Base-by-base conservation (phyloP, 805 yeast species). In the Candida mattraensis region DNA sequence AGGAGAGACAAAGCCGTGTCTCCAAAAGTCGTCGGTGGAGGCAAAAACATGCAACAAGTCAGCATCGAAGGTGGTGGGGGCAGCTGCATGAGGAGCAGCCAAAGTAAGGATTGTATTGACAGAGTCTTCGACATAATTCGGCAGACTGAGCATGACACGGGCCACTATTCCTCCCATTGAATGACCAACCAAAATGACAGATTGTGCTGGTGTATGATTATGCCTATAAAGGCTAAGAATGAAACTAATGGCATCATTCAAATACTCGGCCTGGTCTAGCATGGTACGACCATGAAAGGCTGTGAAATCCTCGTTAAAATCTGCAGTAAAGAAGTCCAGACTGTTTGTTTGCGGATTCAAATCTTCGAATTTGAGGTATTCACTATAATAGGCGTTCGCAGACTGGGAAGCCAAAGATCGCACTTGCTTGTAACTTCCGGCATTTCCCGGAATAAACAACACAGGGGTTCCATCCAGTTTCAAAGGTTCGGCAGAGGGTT, bases 131-230 rank as follows among this genome's bases (percentile, higher is more conserved):
- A 67, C 51, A 55, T 87, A 89, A 53, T 87, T 89, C 1, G 87
- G 83, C 35, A 91, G 61, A 0, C 94, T 79, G 5, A 87, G 70
- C 77, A 89, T 77, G 0, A 87, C 80, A 40, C 98, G 70, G 3
- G 96, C 84, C 1, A 93, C 98, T 12, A 91, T 76, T 3, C 99
- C 99, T 26, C 99, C 99, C 99, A 91, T 91, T 0, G 98, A 91
- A 63, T 91, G 99, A 3, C 87, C 96, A 1, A 91, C 47, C 0
- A 91, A 56, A 0, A 91, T 76, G 2, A 91, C 95, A 0, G 96
- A 83, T 14, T 56, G 59, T 7, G 64, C 56, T 5, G 45, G 58
- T 6, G 33, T 40, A 12, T 36, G 49, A 32, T 53, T 53, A 10
- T 44, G 44, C n/a, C 60, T 46, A 51, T 91, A 91, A 5, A 91